A percentile compares a stretch with the other conserved stretches of the same genome.
Conservation (phyloP, 2,329 filamentous ascomycete genomes). For the Penicillium hesseltinei region DNA sequence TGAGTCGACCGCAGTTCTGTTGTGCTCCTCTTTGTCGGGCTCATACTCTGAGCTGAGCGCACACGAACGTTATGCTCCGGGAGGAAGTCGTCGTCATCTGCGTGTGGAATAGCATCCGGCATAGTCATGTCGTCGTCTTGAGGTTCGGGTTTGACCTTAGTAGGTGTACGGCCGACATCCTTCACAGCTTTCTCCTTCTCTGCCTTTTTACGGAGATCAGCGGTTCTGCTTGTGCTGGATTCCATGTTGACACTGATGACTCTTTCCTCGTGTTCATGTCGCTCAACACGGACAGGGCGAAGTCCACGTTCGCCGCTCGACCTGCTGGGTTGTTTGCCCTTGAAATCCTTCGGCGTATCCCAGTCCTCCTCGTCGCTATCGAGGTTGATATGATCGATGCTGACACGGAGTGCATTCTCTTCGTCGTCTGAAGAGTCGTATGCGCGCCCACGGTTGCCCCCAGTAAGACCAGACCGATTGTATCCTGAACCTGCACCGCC, state of each 20-base stretch:
- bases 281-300: slow-evolving; percentile 55
- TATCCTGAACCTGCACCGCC: slow-evolving; percentile 29
- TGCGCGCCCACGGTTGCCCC: slow-evolving; percentile 19
- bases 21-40: slow-evolving; percentile 19
- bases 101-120: slow-evolving; percentile 32
- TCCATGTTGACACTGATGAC: slow-evolving; percentile 55
- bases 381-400: slow-evolving; percentile 59
- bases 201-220: slow-evolving; percentile 40
- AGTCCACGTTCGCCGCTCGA: slow-evolving; percentile 32
- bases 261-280: slow-evolving; percentile 56
- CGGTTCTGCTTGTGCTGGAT: slow-evolving; percentile 47
- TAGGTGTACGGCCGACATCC: slow-evolving; percentile 30
- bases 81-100: slow-evolving; percentile 35
- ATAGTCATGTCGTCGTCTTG: slow-evolving; percentile 47
- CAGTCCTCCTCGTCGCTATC: slow-evolving; percentile 52
- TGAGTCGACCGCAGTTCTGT: slow-evolving; percentile 12
- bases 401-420: slow-evolving; percentile 46
- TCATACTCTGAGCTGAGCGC: slow-evolving; percentile 18
- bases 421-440: slow-evolving; percentile 47
- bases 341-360: slow-evolving; percentile 23
- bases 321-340: slow-evolving; percentile 36
- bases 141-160: slow-evolving; percentile 53
- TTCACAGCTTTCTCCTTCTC: slow-evolving; percentile 32
- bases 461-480: slow-evolving; percentile 28
- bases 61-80: slow-evolving; percentile 37